phyloP scores from a whole-genome alignment of 306 rosid species.

The Acacia acuminata region DNA sequence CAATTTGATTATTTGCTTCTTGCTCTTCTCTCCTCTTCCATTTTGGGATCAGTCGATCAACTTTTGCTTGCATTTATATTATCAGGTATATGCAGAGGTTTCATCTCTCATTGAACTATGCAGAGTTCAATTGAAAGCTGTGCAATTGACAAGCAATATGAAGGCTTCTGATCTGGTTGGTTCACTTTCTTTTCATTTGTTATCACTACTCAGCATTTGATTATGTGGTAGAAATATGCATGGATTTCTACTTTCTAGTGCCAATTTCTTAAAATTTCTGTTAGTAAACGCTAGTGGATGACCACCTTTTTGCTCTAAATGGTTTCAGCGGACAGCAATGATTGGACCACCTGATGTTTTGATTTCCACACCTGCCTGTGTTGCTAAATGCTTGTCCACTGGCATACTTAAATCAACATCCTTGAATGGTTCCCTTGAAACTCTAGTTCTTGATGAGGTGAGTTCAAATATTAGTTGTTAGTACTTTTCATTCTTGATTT shows the following conservation, averaged over 20 bases:
- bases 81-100: slow-evolving; percentile 71
- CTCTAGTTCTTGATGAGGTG: slow-evolving; percentile 98
- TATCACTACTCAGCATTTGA: background rate
- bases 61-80: background rate
- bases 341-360: slow-evolving; percentile 80
- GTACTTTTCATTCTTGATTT: slow-evolving; percentile 5
- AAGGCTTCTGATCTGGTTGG: slow-evolving; percentile 73
- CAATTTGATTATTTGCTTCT: background rate
- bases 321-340: slow-evolving; percentile 69
- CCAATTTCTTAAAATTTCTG: background rate
- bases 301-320: background rate
- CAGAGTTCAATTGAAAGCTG: slow-evolving; percentile 77
- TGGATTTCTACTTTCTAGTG: background rate
- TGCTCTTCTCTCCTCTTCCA: background rate
- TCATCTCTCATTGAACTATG: slow-evolving; percentile 69
- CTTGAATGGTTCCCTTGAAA: slow-evolving; percentile 63
- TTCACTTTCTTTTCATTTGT: slow-evolving; percentile 19
- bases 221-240: background rate
- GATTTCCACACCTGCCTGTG: slow-evolving; percentile 88
- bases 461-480: background rate
- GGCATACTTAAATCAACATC: slow-evolving; percentile 61
- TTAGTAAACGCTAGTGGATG: background rate
- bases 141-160: slow-evolving; percentile 81
- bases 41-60: background rate
- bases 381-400: slow-evolving; percentile 77